Percentiles rank a stretch among this genome's conserved stretches.
These are phyloP conservation scores for Cyberlindnera mycetangii DNA, from an alignment of 805 yeast genomes.

Conservation along the genomic window DNA sequence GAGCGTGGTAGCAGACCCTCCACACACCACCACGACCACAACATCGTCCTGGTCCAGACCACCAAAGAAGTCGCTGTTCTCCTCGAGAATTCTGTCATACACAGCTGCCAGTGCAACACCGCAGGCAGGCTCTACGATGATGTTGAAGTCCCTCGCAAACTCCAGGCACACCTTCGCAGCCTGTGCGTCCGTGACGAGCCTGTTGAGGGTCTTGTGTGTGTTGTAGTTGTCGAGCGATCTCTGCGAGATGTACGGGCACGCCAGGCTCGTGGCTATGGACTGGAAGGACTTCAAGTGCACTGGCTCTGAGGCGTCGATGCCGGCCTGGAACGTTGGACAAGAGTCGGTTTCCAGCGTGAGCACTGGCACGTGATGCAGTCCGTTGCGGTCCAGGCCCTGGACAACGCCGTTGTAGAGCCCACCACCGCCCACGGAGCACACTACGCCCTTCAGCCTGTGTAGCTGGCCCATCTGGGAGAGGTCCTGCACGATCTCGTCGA, in stretches of 20 bases:
- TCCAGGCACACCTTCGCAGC: conserved; percentile 51
- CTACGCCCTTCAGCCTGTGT: conserved; percentile 39
- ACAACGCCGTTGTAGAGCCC: conserved; percentile 53
- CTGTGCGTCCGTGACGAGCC: conserved; percentile 50
- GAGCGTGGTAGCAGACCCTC: conserved; percentile 42
- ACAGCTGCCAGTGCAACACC: conserved; percentile 63
- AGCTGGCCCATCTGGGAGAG: conserved; percentile 25
- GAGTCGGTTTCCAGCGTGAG: conserved; percentile 60
- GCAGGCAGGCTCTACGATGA: conserved; percentile 68
- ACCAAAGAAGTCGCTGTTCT: conserved; percentile 28
- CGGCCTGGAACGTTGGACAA: conserved; percentile 54
- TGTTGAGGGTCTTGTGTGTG: conserved; percentile 38
- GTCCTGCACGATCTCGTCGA: conserved; percentile 41
- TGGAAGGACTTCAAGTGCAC: conserved; percentile 42
- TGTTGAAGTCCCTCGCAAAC: conserved; percentile 48
- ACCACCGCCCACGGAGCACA: conserved; percentile 58
- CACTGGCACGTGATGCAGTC: conserved; percentile 37
- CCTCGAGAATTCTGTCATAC: conserved; percentile 34
- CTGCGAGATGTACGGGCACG: conserved; percentile 55
- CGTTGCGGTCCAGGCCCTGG: conserved; percentile 39
- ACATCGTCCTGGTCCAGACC: conserved; percentile 38
- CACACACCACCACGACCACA: conserved; percentile 58
- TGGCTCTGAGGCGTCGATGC: conserved; percentile 44
- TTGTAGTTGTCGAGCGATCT: conserved; percentile 45
- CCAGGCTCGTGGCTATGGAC: conserved; percentile 63